These are phyloP conservation scores for Leptographium lundbergii DNA, from an alignment of 2,329 filamentous ascomycete genomes.

Conservation along the genomic window DNA sequence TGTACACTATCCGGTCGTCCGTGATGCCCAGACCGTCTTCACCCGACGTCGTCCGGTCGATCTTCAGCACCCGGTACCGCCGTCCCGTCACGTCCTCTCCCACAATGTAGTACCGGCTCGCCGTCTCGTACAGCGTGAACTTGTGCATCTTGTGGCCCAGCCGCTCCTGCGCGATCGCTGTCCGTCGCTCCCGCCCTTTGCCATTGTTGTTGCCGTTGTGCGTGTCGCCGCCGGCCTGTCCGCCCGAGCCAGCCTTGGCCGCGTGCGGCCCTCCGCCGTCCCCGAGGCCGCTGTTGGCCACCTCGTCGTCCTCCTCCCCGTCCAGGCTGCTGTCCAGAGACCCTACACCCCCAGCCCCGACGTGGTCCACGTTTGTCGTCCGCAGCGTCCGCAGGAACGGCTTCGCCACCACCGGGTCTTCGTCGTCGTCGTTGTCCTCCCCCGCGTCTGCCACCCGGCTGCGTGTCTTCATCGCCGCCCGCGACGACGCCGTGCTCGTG, in stretches of 20 bases:
- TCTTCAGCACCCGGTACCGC: constrained; percentile 83
- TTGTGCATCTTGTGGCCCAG: constrained; percentile 69
- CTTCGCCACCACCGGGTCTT: constrained; percentile 43
- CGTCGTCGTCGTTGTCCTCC: constrained; percentile 40
- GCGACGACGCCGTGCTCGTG: background rate
- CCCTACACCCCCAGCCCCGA: constrained; percentile 16
- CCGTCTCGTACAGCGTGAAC: constrained; percentile 95
- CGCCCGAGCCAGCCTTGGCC: background rate
- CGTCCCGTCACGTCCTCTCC: constrained; percentile 83
- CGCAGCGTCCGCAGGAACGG: constrained; percentile 45
- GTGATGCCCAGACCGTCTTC: constrained; percentile 68
- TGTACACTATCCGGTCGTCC: constrained; percentile 93
- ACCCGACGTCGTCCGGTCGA: constrained; percentile 78
- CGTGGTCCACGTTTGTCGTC: constrained; percentile 35
- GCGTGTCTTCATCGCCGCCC: background rate
- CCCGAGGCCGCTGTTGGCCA: constrained; percentile 4
- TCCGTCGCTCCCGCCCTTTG: background rate
- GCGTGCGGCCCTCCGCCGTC: background rate
- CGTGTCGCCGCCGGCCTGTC: too few species aligned
- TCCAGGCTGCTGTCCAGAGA: constrained; percentile 10
- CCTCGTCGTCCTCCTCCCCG: constrained; percentile 21
- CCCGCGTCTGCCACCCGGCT: constrained; percentile 12
- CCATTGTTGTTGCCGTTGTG: background rate
- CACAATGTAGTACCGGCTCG: constrained; percentile 85
- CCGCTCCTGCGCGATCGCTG: constrained; percentile 16